A percentile compares a stretch with the other conserved stretches of the same genome.
Evolutionary conservation across 805 yeast genomes (phyloP).

Genomic region (Wickerhamomyces bisporus): DNA sequence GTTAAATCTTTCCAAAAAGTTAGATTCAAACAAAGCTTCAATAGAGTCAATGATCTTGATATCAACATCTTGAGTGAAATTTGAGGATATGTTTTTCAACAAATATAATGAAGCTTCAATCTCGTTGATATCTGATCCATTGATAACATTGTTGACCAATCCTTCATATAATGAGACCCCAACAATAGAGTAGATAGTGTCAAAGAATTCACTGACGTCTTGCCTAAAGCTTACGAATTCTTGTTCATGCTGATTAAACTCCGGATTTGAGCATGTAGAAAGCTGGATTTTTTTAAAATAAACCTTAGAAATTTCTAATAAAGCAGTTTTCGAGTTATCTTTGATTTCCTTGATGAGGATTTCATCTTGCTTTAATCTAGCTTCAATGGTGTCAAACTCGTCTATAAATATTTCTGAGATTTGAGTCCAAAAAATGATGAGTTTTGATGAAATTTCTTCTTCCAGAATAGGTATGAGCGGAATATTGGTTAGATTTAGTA

Average conservation of each 20-base stretch:
- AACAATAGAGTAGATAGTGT: slow-evolving; percentile 60
- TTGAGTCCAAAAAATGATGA: slow-evolving; percentile 67
- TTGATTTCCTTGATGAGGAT: slow-evolving; percentile 24
- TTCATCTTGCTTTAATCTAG: slow-evolving; percentile 31
- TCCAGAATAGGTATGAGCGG: slow-evolving; percentile 55
- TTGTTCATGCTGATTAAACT: slow-evolving; percentile 26
- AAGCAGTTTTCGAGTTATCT: slow-evolving; percentile 32
- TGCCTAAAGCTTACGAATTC: slow-evolving; percentile 68
- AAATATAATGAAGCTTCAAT: slow-evolving; percentile 62
- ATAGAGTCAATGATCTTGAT: slow-evolving; percentile 18
- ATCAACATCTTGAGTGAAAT: slow-evolving; percentile 33
- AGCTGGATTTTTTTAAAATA: slow-evolving; percentile 68
- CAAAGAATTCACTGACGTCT: slow-evolving; percentile 75
- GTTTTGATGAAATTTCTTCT: slow-evolving; percentile 49
- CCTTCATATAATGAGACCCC: slow-evolving; percentile 45
- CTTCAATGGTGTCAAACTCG: slow-evolving; percentile 36
- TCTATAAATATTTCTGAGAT: slow-evolving; percentile 51
- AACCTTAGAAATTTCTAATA: slow-evolving; percentile 48
- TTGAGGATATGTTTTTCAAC: slow-evolving; percentile 50
- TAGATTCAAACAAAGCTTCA: slow-evolving; percentile 24
- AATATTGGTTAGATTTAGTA: slow-evolving; percentile 49
- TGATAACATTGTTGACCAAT: slow-evolving; percentile 33
- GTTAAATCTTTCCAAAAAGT: slow-evolving; percentile 22
- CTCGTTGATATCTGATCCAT: slow-evolving; percentile 27
- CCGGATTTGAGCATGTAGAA: slow-evolving; percentile 29